Evolutionary conservation across 345 rosid genomes (phyloP).

Genomic region (Bruguiera parviflora): DNA sequence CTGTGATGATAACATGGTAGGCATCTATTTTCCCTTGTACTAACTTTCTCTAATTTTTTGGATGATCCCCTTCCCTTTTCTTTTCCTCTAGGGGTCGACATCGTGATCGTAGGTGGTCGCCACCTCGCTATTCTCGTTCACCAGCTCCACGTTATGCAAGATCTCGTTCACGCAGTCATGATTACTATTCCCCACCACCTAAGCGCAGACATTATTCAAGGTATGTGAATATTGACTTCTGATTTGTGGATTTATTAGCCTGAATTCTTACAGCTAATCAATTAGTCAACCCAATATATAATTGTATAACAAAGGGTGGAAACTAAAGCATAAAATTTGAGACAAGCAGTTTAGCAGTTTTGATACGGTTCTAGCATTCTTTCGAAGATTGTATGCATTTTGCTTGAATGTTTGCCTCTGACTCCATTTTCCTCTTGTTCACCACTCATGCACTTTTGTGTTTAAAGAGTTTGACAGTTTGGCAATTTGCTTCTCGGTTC

Average conservation of each 20-base stretch:
- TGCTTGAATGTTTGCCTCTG: no score
- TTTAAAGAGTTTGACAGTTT: background rate
- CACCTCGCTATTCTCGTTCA: slow-evolving; percentile 52
- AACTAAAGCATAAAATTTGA: no score
- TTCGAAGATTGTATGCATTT: no score
- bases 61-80: background rate
- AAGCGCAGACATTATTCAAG: slow-evolving; percentile 40
- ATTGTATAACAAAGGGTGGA: no score
- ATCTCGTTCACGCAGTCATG: slow-evolving; percentile 42
- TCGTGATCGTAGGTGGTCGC: slow-evolving; percentile 31
- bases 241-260: background rate
- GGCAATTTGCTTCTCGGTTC: background rate
- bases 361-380: no score
- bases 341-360: no score
- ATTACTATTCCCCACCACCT: slow-evolving; percentile 28
- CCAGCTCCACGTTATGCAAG: slow-evolving; percentile 72
- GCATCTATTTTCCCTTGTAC: background rate
- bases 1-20: background rate
- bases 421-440: no score
- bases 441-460: no score
- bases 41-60: background rate
- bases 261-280: background rate
- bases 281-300: no score
- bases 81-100: slow-evolving; percentile 13
- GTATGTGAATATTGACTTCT: slow-evolving; percentile 22